These are phyloP conservation scores for Acanthamoeba polyphaga DNA, from an alignment of 208 protist genomes.

Conservation along the genomic window DNA sequence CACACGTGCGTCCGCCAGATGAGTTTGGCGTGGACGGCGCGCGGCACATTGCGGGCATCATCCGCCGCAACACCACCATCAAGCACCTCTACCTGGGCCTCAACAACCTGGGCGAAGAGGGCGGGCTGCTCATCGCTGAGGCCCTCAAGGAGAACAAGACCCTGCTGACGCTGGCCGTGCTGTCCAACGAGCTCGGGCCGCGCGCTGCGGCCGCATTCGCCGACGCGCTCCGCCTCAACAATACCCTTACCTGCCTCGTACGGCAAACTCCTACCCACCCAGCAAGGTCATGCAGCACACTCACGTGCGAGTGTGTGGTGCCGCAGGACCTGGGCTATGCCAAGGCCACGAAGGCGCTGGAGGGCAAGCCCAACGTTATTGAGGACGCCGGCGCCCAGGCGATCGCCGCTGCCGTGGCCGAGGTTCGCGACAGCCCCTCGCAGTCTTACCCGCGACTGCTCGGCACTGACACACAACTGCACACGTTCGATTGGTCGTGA, in stretches of 20 bases:
- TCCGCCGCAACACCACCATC: not conserved
- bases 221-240: not conserved
- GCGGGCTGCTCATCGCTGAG: conserved; percentile 1
- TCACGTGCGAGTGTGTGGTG: not conserved
- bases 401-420: not conserved
- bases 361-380: conserved; percentile 17
- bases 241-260: not conserved
- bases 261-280: not conserved
- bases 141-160: conserved; percentile 47
- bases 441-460: too few relatives aligned
- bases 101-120: conserved; percentile 31
- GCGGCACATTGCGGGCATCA: not conserved
- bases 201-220: not conserved
- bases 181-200: conserved; percentile 1
- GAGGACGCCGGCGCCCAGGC: conserved; percentile 1
- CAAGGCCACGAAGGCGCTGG: not conserved
- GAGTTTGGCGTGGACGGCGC: conserved; percentile 28
- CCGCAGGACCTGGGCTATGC: not conserved
- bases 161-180: not conserved
- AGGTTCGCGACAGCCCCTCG: not conserved
- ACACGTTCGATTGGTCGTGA: not conserved
- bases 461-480: not conserved
- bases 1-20: not conserved
- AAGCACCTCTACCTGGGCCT: conserved; percentile 35
- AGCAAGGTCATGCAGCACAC: not conserved